These are phyloP conservation scores for Gaeumannomyces sp. DNA, from an alignment of 2,329 filamentous ascomycete species.

Conservation along the genomic window DNA sequence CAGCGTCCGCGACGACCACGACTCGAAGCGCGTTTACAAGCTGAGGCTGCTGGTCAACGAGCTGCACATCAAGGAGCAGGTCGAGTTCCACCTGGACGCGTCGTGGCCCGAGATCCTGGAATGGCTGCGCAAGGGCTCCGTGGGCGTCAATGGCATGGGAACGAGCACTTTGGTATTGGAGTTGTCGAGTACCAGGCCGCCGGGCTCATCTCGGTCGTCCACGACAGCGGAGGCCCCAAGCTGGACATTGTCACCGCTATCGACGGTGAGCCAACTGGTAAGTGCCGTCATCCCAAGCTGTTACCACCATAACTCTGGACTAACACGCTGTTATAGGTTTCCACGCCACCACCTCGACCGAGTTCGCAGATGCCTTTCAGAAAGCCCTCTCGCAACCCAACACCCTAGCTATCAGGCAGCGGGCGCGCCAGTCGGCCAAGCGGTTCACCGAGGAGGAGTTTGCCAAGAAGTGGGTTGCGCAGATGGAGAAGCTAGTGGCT, in stretches of 20 bases:
- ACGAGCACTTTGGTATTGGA: slow-evolving; percentile 97
- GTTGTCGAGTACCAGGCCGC: slow-evolving; percentile 98
- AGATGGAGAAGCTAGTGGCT: slow-evolving; percentile 67
- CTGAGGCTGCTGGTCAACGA: slow-evolving; percentile 81
- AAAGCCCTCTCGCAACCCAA: slow-evolving; percentile 68
- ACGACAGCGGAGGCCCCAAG: slow-evolving; percentile 88
- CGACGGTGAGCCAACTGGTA: slow-evolving; percentile 70
- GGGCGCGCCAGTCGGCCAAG: slow-evolving; percentile 72
- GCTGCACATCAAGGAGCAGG: slow-evolving; percentile 73
- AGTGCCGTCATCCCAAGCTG: background rate
- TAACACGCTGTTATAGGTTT: slow-evolving; percentile 44
- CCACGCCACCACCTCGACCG: slow-evolving; percentile 69
- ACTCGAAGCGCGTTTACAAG: slow-evolving; percentile 80
- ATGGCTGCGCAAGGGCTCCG: slow-evolving; percentile 67
- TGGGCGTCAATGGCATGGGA: slow-evolving; percentile 98
- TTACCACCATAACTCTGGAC: background rate
- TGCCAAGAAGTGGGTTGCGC: slow-evolving; percentile 65
- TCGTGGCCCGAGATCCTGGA: slow-evolving; percentile 81
- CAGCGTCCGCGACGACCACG: slow-evolving; percentile 79
- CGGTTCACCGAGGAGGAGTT: slow-evolving; percentile 89
- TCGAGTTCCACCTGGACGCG: slow-evolving; percentile 85
- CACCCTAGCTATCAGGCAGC: slow-evolving; percentile 64
- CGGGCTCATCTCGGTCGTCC: slow-evolving; percentile 86
- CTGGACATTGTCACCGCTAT: slow-evolving; percentile 83
- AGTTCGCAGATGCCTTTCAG: slow-evolving; percentile 77